Conservation (phyloP, 163 green algal genomes). For the Scenedesmus sp. region DNA sequence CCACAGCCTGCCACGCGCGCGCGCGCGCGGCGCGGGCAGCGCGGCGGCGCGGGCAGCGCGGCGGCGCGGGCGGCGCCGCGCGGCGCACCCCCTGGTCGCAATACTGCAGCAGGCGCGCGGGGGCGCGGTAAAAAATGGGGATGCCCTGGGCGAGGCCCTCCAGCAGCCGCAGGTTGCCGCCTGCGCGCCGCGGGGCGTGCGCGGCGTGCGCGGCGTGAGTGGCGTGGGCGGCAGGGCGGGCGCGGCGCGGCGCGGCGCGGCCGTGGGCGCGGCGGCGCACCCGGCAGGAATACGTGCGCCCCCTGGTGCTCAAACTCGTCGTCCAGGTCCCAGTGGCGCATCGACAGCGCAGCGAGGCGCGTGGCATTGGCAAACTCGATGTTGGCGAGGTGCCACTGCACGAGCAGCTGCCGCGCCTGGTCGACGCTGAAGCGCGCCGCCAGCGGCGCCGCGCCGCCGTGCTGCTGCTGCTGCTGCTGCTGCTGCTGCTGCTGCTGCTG, state of each 20-base stretch:
- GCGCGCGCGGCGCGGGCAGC: too few relatives aligned
- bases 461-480: background rate
- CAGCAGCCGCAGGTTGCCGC: conserved; percentile 89
- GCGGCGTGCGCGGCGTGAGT: too few relatives aligned
- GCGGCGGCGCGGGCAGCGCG: too few relatives aligned
- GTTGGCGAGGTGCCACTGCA: conserved; percentile 95
- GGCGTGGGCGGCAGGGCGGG: too few relatives aligned
- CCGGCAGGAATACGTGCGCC: conserved; percentile 53
- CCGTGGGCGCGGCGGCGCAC: too few relatives aligned
- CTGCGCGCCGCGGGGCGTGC: too few relatives aligned
- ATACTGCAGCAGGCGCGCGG: conserved; percentile 75
- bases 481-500: background rate
- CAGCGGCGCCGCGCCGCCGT: background rate
- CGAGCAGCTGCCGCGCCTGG: conserved; percentile 62
- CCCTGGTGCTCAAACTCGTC: conserved; percentile 88
- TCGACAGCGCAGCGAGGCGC: conserved; percentile 62
- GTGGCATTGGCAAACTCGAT: conserved; percentile 93
- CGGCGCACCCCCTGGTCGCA: conserved; percentile 60
- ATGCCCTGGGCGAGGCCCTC: conserved; percentile 74
- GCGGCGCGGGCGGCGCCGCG: conserved; percentile 44
- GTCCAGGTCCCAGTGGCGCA: conserved; percentile 95
- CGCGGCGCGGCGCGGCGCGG: too few relatives aligned
- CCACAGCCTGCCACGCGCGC: too few relatives aligned
- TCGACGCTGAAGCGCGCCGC: background rate
- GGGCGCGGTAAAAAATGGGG: conserved; percentile 82